phyloP scores from a whole-genome alignment of 2,329 filamentous ascomycete genomes.

The Reticulascus tulasneorum region DNA sequence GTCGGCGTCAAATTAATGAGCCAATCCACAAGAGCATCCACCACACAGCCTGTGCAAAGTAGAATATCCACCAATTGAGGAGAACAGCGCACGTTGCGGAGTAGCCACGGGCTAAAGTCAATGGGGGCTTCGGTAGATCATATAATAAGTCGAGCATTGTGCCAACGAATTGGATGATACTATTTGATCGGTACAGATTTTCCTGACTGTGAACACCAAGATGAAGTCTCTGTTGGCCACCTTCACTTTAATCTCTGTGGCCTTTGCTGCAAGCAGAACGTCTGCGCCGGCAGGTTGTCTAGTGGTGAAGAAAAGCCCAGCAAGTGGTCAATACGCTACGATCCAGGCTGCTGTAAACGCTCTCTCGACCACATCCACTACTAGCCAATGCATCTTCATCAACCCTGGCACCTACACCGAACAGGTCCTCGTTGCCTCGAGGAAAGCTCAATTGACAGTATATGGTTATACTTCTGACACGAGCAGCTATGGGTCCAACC shows the following conservation, averaged over 20 bases:
- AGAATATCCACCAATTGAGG: too few species aligned
- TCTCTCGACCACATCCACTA: constrained; percentile 46
- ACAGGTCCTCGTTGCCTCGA: constrained; percentile 50
- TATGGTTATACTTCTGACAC: constrained; percentile 54
- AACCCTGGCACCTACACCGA: constrained; percentile 60
- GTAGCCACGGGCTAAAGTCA: too few species aligned
- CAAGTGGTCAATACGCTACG: constrained; percentile 18
- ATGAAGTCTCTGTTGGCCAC: constrained; percentile 10
- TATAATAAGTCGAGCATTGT: too few species aligned
- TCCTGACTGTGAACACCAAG: too few species aligned
- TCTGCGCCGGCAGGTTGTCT: constrained; percentile 24
- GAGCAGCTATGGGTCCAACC: constrained; percentile 49
- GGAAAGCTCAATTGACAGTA: constrained; percentile 48
- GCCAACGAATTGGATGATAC: too few species aligned
- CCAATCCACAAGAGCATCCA: too few species aligned
- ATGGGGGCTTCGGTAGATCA: too few species aligned
- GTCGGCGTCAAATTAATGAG: too few species aligned
- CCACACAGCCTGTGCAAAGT: too few species aligned
- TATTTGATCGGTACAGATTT: too few species aligned
- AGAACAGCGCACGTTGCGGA: too few species aligned
- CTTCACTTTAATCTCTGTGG: constrained; percentile 6
- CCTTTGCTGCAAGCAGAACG: constrained; percentile 21
- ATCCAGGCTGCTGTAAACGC: constrained; percentile 53
- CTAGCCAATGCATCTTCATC: constrained; percentile 59
- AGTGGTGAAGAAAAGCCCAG: constrained; percentile 22